Percentiles rank a stretch among this genome's conserved stretches.
Evolutionary conservation across 164 flowering plant genomes (phyloP).

Genomic region (Chloranthus sessilifolius): DNA sequence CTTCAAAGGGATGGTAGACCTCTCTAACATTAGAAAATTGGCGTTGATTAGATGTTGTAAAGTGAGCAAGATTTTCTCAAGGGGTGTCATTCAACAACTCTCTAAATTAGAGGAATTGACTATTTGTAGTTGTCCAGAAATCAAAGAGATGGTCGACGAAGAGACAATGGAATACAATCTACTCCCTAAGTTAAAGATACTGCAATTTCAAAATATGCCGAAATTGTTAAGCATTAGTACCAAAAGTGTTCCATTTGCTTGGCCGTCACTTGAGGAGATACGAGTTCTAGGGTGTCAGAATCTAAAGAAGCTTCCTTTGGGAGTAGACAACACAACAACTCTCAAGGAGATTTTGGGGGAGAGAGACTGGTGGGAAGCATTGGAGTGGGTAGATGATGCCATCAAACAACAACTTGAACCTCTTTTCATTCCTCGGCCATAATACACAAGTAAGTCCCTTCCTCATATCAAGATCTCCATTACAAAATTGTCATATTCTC

Average conservation of each 20-base stretch:
- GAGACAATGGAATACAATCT: no score
- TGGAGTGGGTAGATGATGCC: background rate
- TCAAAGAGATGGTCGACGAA: background rate
- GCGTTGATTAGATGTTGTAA: slow-evolving; percentile 5
- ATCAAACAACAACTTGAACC: background rate
- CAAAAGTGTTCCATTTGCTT: background rate
- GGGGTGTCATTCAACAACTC: slow-evolving; percentile 2
- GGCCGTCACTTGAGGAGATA: background rate
- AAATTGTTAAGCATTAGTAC: slow-evolving; percentile 4
- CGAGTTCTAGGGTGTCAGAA: background rate
- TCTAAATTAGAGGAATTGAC: slow-evolving; percentile 2
- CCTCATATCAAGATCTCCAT: no score
- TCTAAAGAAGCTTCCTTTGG: background rate
- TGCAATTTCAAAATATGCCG: slow-evolving; percentile 8
- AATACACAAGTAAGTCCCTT: no score
- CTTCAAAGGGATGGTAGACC: no score
- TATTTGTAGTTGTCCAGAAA: slow-evolving; percentile 2
- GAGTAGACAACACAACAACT: background rate
- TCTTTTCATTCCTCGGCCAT: no score
- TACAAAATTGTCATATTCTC: no score
- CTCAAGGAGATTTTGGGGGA: background rate
- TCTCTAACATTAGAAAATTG: background rate
- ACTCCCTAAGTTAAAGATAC: slow-evolving; percentile 8
- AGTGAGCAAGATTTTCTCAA: slow-evolving; percentile 4
- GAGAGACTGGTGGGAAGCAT: background rate